Base-by-base conservation (phyloP, 2,329 filamentous ascomycete genomes). In the Fonsecaea pugnacius region DNA sequence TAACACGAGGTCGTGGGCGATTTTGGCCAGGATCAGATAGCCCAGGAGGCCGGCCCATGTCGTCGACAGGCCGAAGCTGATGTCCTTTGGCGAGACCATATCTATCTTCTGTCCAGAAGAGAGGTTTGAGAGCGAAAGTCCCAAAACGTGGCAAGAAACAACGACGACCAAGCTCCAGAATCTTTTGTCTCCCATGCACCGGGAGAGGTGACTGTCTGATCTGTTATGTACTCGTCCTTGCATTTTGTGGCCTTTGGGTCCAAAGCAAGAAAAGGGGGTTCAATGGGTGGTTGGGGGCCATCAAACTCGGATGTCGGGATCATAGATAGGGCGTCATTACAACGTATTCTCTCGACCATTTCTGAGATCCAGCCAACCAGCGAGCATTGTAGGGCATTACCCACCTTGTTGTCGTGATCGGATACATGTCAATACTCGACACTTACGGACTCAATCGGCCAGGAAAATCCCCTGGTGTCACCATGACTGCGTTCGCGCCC, bases 21-120 rank as follows among this genome's bases (percentile, higher is more conserved):
- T 10, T 12, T 64, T 66, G 18, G 57, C 53, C 33, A 61, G 18
- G 27, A 67, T 24, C n/a, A 64, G 62, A n/a, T 61, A 64, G 43
- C 50, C 58, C n/a, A 54, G 21, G 3, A 67, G 48, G 12, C 52
- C 40, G 16, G 51, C 51, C 65, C 62, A 67, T 60, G 65, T 65
- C n/a, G 50, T 62, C 21, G 53, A 21, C n/a, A 65, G 43, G 32
- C 58, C 52, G 40, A 58, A 58, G 4, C 52, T 64, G 30, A 65
- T n/a, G 16, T 66, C 63, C 51, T 63, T 32, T 14, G 55, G 60
- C 18, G 27, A 52, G 8, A 35, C 36, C 58, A 60, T 60, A 5
- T 33, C 54, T 24, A 18, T 1, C 6, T 5, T 30, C 27, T 30
- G 27, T n/a, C n/a, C n/a, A n/a, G n/a, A n/a, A n/a, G 8, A 14